Percentiles rank a stretch among this genome's conserved stretches.
Evolutionary conservation across 352 stramenopile species (phyloP).

Genomic region (Phytophthora agathidicida): DNA sequence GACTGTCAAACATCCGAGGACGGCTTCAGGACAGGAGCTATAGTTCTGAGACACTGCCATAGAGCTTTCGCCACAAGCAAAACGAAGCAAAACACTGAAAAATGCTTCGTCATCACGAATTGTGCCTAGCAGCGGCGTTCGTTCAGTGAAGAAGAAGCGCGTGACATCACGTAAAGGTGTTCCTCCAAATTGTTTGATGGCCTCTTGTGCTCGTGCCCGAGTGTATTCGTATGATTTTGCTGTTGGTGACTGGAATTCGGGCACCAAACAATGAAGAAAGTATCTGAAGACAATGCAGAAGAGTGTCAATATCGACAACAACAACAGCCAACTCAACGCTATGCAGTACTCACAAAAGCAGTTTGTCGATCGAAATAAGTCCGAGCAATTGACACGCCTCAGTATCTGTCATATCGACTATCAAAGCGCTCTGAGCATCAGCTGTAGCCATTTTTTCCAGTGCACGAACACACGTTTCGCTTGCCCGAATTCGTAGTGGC

Average conservation of each 20-base stretch:
- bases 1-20: constrained; percentile 50
- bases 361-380: constrained; percentile 45
- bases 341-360: constrained; percentile 41
- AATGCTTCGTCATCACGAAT: constrained; percentile 54
- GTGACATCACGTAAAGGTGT: constrained; percentile 40
- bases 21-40: constrained; percentile 11
- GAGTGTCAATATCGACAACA: background rate
- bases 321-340: background rate
- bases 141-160: constrained; percentile 31
- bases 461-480: constrained; percentile 35
- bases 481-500: constrained; percentile 29
- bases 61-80: constrained; percentile 49
- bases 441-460: constrained; percentile 40
- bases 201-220: constrained; percentile 44
- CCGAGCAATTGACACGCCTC: constrained; percentile 27
- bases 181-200: constrained; percentile 39
- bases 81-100: constrained; percentile 60
- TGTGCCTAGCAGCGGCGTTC: constrained; percentile 33
- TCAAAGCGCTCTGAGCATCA: constrained; percentile 18
- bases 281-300: constrained; percentile 21
- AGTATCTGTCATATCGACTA: constrained; percentile 22
- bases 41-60: constrained; percentile 48
- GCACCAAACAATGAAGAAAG: constrained; percentile 39
- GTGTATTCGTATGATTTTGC: constrained; percentile 44
- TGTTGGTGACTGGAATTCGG: constrained; percentile 14